Base-by-base conservation (phyloP, 2,329 filamentous ascomycete species). In the Coniella vitis region DNA sequence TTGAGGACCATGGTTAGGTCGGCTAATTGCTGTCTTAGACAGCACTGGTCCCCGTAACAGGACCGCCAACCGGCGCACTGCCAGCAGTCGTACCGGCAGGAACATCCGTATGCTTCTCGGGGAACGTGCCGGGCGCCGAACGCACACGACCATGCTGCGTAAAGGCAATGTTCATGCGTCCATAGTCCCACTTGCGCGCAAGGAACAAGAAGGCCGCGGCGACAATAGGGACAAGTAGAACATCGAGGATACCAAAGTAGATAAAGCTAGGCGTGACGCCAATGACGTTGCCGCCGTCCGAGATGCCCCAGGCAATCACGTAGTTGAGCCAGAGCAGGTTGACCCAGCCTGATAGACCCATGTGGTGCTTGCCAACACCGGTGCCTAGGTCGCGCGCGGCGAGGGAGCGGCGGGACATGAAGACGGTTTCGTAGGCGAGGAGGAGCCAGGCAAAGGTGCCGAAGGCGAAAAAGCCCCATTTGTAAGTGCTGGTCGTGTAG, bases 401-500 rank as follows among this genome's bases (percentile, higher is more conserved):
- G 19, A 52, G 46, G 1, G 64, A 60, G 34, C 61, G 58, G 7
- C 60, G 60, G 50, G 70, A 68, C 42, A 65, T 60, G 43, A 61
- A 54, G 25, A 76, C 54, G 2, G 70, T 75, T 54, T 66, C 69
- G 60, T 65, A 61, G 22, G 69, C 68, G n/a, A 79, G 65, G 43
- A 73, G 62, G 7, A 72, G 34, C 50, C 65, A 75, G 35, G 73
- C 70, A 14, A 71, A 52, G 13, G 71, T 73, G 54, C 75, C 76
- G 49, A 78, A 76, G 53, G 64, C 69, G 58, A 65, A 79, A 67
- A 77, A 80, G 5, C 76, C 77, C 76, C 76, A 79, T 62, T 78
- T 78, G 63, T 79, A 79, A 56, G 63, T 67, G 41, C 69, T 69
- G 7, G 57, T 50, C 3, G 72, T 75, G 61, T 70, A 73, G 45